phyloP scores from a whole-genome alignment of 1,284 basidiomycete species.

The Veloboletus limbatus region DNA sequence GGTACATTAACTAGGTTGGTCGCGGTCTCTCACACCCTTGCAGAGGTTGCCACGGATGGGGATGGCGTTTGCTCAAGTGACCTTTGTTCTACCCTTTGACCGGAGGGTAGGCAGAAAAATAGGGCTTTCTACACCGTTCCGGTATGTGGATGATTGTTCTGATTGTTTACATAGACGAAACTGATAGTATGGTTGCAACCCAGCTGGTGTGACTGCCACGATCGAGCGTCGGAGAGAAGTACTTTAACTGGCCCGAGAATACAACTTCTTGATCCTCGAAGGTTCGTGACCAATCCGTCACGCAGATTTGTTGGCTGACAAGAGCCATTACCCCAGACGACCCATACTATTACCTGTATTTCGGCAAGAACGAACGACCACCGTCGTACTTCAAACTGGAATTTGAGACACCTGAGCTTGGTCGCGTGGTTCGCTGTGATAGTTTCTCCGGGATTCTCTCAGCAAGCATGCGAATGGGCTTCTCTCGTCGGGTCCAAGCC shows the following conservation, averaged over 20 bases:
- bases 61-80: slow-evolving; percentile 68
- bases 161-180: slow-evolving; percentile 5
- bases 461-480: slow-evolving; percentile 80
- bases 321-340: slow-evolving; percentile 50
- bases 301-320: background rate
- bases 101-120: slow-evolving; percentile 67
- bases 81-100: slow-evolving; percentile 77
- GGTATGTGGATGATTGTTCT: slow-evolving; percentile 38
- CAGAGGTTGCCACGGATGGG: slow-evolving; percentile 80
- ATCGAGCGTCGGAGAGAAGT: slow-evolving; percentile 76
- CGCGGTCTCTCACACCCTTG: slow-evolving; percentile 3
- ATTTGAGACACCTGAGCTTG: slow-evolving; percentile 53
- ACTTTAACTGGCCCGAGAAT: slow-evolving; percentile 69
- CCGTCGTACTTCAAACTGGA: slow-evolving; percentile 84
- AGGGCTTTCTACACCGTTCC: slow-evolving; percentile 85
- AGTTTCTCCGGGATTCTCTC: slow-evolving; percentile 87
- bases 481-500: slow-evolving; percentile 75
- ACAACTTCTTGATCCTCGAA: slow-evolving; percentile 85
- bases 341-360: slow-evolving; percentile 77
- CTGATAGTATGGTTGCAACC: slow-evolving; percentile 76
- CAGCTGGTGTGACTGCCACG: slow-evolving; percentile 77
- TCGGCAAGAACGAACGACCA: slow-evolving; percentile 57
- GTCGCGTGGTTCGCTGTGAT: slow-evolving; percentile 84
- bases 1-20: background rate
- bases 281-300: slow-evolving; percentile 39